Evolutionary conservation across 805 yeast genomes (phyloP), one percentile per base, ranked within the genome.

Genomic region (Cyberlindnera veronae): DNA sequence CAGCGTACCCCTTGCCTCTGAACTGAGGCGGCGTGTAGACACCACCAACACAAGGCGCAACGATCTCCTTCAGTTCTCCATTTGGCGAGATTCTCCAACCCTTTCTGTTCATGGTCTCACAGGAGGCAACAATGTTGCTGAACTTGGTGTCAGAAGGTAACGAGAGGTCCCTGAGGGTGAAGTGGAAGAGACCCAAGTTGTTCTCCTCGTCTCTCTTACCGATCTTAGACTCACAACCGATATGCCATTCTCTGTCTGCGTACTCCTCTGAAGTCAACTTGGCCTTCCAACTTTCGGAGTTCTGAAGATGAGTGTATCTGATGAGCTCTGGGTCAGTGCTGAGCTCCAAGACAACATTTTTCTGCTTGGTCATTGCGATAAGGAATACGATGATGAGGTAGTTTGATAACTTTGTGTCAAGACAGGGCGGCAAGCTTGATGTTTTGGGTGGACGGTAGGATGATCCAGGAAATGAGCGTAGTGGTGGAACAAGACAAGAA

Each of bases 1-100:
- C 57, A 0, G 84, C 84, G 51, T 76, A 77, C 3, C 84, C 83
- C 44, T 69, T 71, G 12, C 73, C 70, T 37, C 89, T 69, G 48
- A 64, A 61, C 30, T 66, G 50, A 13, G 61, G 57, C 6, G 69
- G 58, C 1, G 85, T 79, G 54, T 61, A 80, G 1, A 81, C 87
- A 10, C 80, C 76, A 18, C 86, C 87, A 42, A 81, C 60, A 39
- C 77, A 60, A 36, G 69, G 60, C n/a, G 63, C 46, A 5, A 64
- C 42, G 5, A 60, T 53, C 10, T 64, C 61, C 18, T 53, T 56
- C 17, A 63, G 36, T 6, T 49, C 48, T 1, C 61, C 61, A 17
- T 23, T 50, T 1, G 63, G 60, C 18, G 49, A 43, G 9, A 57
- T 46, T 20, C 53, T 53, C 54, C 61, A 66, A 0, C 62, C 69